These are phyloP conservation scores for Globisporangium polare DNA, from an alignment of 352 stramenopile genomes.

Conservation along the genomic window DNA sequence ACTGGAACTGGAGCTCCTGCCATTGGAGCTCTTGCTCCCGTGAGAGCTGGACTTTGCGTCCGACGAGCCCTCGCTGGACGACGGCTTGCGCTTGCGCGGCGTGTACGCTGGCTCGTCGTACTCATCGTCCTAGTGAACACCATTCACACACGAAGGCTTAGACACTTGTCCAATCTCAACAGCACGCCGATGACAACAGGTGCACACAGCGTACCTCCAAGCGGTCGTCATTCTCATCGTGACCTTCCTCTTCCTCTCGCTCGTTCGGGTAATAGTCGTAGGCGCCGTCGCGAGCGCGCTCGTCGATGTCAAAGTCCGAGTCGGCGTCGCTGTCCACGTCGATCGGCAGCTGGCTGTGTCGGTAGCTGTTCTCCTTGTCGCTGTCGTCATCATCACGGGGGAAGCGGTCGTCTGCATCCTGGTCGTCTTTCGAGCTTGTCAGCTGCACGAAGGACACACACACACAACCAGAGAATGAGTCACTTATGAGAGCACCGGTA, in stretches of 20 bases:
- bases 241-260: constrained; percentile 18
- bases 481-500: neutral
- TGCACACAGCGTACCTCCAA: neutral
- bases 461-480: neutral
- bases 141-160: neutral
- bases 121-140: neutral
- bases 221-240: constrained; percentile 9
- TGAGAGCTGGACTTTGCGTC: constrained; percentile 5
- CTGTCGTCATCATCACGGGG: constrained; percentile 17
- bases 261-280: constrained; percentile 17
- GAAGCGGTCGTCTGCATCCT: constrained; percentile 3
- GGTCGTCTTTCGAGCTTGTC: neutral
- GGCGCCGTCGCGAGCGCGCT: constrained; percentile 1
- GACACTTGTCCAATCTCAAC: constrained; percentile 8
- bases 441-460: neutral
- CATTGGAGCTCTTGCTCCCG: neutral
- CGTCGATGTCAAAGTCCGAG: constrained; percentile 5
- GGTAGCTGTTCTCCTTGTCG: constrained; percentile 34
- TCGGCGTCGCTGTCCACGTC: neutral
- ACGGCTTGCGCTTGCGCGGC: constrained; percentile 19
- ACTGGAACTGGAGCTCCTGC: neutral
- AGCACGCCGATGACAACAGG: neutral
- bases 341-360: constrained; percentile 4
- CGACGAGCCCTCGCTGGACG: constrained; percentile 2
- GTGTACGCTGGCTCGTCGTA: neutral